These are phyloP conservation scores for Myrmaecium sp. DNA, from an alignment of 2,329 filamentous ascomycete species.

Conservation along the genomic window DNA sequence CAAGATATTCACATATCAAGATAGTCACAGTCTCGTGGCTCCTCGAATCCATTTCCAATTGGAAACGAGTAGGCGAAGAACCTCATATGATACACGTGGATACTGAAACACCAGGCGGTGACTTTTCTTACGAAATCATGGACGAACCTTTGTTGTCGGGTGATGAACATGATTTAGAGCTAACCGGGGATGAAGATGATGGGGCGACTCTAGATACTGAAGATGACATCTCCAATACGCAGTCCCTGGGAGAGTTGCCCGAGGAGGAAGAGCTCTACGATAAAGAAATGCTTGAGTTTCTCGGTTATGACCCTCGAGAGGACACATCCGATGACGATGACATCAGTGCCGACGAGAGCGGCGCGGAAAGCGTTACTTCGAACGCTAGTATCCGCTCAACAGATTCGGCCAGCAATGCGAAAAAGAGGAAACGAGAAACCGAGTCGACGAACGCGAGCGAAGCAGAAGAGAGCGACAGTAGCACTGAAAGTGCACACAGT, in stretches of 20 bases:
- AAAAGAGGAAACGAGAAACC: constrained; percentile 20
- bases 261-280: constrained; percentile 14
- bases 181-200: constrained; percentile 29
- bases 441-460: constrained; percentile 18
- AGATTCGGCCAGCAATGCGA: constrained; percentile 11
- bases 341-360: constrained; percentile 11
- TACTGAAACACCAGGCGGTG: constrained; percentile 42
- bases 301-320: constrained; percentile 8
- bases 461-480: constrained; percentile 24
- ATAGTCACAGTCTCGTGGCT: constrained; percentile 92
- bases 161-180: too few relatives aligned
- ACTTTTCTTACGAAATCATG: too few relatives aligned
- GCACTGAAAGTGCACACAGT: constrained; percentile 5
- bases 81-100: constrained; percentile 67
- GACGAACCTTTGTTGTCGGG: constrained; percentile 22
- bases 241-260: constrained; percentile 4
- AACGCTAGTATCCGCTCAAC: constrained; percentile 12
- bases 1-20: constrained; percentile 61
- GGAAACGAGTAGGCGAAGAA: constrained; percentile 62
- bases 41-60: constrained; percentile 65
- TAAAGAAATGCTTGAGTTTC: constrained; percentile 14
- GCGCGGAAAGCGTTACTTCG: constrained; percentile 17
- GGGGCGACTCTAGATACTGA: constrained; percentile 19
- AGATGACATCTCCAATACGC: background rate
- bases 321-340: constrained; percentile 25